Conservation (phyloP, 169 alveolate genomes). For the Perkinsus marinus region DNA sequence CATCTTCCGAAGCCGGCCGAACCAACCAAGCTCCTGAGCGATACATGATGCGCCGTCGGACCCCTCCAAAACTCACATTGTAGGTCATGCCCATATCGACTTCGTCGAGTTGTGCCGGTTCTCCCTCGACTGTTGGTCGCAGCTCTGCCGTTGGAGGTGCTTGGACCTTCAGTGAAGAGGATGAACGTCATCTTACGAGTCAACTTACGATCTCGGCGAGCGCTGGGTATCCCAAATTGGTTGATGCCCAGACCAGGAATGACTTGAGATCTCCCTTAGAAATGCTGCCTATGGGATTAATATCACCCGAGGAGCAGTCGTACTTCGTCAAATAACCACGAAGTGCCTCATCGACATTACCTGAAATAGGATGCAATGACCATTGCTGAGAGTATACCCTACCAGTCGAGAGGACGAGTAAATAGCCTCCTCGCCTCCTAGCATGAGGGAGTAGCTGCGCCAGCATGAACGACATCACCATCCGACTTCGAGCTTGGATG, state of each 20-base stretch:
- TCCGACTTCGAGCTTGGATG: slow-evolving; percentile 45
- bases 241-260: neutral
- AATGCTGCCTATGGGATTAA: slow-evolving; percentile 72
- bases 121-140: slow-evolving; percentile 20
- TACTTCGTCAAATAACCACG: slow-evolving; percentile 72
- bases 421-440: neutral
- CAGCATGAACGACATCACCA: slow-evolving; percentile 47
- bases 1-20: slow-evolving; percentile 48
- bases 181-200: neutral
- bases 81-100: slow-evolving; percentile 70
- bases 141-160: slow-evolving; percentile 68
- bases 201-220: neutral
- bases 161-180: slow-evolving; percentile 4
- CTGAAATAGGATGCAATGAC: slow-evolving; percentile 24
- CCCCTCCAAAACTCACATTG: neutral
- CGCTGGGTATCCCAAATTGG: neutral
- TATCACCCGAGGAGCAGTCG: slow-evolving; percentile 76
- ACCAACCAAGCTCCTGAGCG: slow-evolving; percentile 34
- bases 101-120: slow-evolving; percentile 45
- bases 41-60: neutral
- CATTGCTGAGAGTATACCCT: neutral
- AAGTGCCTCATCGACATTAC: slow-evolving; percentile 54
- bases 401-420: neutral
- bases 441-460: slow-evolving; percentile 44
- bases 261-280: slow-evolving; percentile 29